Conservation (phyloP, 1,284 basidiomycete species). For the Apiotrichum gamsii region DNA sequence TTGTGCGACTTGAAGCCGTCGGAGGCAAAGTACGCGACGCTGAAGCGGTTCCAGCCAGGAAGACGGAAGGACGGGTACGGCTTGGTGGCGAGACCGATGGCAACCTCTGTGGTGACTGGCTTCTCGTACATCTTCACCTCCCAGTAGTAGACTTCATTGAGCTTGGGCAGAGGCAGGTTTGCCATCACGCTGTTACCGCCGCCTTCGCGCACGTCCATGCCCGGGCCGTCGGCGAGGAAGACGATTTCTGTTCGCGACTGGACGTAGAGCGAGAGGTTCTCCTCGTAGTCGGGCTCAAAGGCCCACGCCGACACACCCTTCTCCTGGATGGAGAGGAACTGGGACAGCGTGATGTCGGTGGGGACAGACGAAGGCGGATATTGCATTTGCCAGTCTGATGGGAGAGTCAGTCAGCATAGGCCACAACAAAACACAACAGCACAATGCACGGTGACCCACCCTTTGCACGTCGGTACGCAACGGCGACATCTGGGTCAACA, state of each 20-base stretch:
- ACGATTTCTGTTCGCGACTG: constrained; percentile 91
- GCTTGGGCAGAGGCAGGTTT: constrained; percentile 85
- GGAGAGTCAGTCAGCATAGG: constrained; percentile 1
- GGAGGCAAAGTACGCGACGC: constrained; percentile 87
- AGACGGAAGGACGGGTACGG: constrained; percentile 88
- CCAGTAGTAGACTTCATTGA: constrained; percentile 98
- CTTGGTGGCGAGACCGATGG: constrained; percentile 87
- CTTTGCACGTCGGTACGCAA: constrained; percentile 79
- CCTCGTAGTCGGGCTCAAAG: constrained; percentile 94
- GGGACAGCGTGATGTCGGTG: constrained; percentile 91
- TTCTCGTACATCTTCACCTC: constrained; percentile 97
- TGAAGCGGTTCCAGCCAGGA: constrained; percentile 80
- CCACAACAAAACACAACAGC: not conserved
- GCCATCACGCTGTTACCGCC: constrained; percentile 84
- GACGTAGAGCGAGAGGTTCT: constrained; percentile 79
- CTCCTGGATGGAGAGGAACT: constrained; percentile 95
- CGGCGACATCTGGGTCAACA: constrained; percentile 60
- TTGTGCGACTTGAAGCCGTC: constrained; percentile 97
- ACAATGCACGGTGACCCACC: constrained; percentile 56
- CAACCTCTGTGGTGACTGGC: constrained; percentile 70
- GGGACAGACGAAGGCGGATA: constrained; percentile 87
- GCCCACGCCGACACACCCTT: constrained; percentile 97
- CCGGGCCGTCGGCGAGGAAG: constrained; percentile 88
- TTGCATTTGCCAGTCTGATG: constrained; percentile 77
- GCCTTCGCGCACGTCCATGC: constrained; percentile 52